Conservation (phyloP, 2,329 filamentous ascomycete genomes). For the Cladophialophora psammophila region DNA sequence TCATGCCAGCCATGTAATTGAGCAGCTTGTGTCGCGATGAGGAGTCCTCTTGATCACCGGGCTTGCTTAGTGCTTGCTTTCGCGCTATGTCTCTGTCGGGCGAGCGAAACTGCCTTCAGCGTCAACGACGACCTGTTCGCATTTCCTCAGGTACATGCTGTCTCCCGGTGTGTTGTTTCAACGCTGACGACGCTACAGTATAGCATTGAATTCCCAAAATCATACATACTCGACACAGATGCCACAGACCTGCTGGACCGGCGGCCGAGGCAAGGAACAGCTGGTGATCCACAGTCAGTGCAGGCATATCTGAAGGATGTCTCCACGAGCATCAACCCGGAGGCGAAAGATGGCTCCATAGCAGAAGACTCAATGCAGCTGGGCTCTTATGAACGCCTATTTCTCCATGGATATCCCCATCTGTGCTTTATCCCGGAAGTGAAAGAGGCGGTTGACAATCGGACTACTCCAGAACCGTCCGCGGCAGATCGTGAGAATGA, state of each 20-base stretch:
- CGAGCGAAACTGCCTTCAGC: conserved; percentile 72
- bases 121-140: conserved; percentile 88
- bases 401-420: conserved; percentile 72
- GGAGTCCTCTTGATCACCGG: not conserved
- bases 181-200: conserved; percentile 64
- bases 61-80: not conserved
- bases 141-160: conserved; percentile 75
- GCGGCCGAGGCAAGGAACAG: not conserved
- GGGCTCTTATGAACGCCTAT: conserved; percentile 68
- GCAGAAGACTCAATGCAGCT: conserved; percentile 10
- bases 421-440: conserved; percentile 85
- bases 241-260: conserved; percentile 29
- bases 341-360: conserved; percentile 42
- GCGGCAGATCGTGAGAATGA: conserved; percentile 77
- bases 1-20: not conserved
- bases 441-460: conserved; percentile 65
- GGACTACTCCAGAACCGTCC: conserved; percentile 71
- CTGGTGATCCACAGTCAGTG: not conserved
- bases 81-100: conserved; percentile 38
- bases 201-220: conserved; percentile 77
- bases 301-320: conserved; percentile 22
- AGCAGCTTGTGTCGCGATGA: not conserved
- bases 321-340: conserved; percentile 13
- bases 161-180: conserved; percentile 8
- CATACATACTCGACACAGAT: conserved; percentile 54